Base-by-base conservation (phyloP, 75 land plant genomes). In the Cupressus sempervirens region DNA sequence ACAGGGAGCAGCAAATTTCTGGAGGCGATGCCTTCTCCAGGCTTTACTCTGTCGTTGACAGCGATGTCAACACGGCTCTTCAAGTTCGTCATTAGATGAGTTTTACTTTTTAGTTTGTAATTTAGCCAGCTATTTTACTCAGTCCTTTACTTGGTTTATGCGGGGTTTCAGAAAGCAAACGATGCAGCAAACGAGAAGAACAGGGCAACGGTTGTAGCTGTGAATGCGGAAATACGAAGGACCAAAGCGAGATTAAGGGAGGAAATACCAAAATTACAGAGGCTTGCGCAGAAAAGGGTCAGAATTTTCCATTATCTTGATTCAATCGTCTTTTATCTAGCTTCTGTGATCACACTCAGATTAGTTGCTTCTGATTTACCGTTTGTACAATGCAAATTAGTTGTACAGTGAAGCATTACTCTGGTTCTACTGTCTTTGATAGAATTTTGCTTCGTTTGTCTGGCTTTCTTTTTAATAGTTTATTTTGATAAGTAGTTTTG, bases 151-250 rank as follows among this genome's bases (percentile, higher is more conserved):
- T 12, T 14, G 41, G 20, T 86, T 40, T 53, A 12, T 8, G 35
- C 43, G 29, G 12, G 35, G 52, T 62, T 89, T 84, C 79, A 96
- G 97, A 97, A 95, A 92, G 82, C 94, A 34, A 90, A 92, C 35
- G 84, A 85, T 72, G 98, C 96, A 15, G 73, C 88, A 13, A 82
- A 36, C 65, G 99, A 97, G 94, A 95, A 82, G 77, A 97, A 94
- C 56, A 86, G 96, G 86, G 99, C 99, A 8, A 85, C 91, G 3
- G 86, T 86, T 3, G 97, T 90, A 18, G 91, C 99, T 2, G 35
- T 97, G 83, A 94, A 93, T 77, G 99, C 99, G 10, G 99, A 97
- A 93, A 86, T 95, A 58, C 92, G 99, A 46, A 88, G 98, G n/a
- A 83, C 87, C 12, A 97, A 97, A 88, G 96, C 94, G 18, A 87